Base-by-base conservation (phyloP, 1,139 yeast species). In the Geotrichum candidum region DNA sequence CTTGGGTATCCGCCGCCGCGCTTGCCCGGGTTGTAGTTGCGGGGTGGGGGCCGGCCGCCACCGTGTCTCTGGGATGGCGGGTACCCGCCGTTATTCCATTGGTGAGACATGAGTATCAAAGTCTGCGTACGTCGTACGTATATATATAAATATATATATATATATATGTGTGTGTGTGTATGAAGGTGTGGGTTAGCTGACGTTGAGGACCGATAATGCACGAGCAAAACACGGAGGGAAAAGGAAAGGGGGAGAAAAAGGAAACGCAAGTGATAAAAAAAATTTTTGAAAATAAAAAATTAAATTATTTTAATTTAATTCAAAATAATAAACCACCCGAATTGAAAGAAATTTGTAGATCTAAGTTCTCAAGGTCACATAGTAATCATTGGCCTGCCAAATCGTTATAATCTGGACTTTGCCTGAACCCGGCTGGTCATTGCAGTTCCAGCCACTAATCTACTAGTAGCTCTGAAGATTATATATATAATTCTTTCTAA, bases 11-110 rank as follows among this genome's bases (percentile, higher is more conserved):
- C 53, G n/a, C 35, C 35, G 31, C 53, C 53, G 5, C 51, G 23
- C 23, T 38, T 38, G 25, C 48, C 46, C 10, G 25, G 9, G 22
- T 54, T 54, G n/a, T 27, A n/a, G 27, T 48, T 48, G 22, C 45
- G 25, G 15, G 56, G 56, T 54, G 31, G 33, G 33, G 7, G 35
- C 33, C 27, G 25, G 22, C 18, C 11, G 15, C 56, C 18, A n/a
- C 51, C 56, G 18, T 48, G 51, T 38, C 56, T 31, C 15, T 13
- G 27, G 22, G 55, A 25, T 10, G 56, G 46, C 25, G 23, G 52
- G 25, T 52, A 51, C n/a, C 53, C 56, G n/a, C 45, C 45, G 25
- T 57, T 57, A 23, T 57, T 57, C 60, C 60, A 57, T 46, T 57
- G 56, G 27, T 38, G 45, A 38, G 56, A 31, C 56, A 53, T 50